Percentiles rank a stretch among this genome's conserved stretches.
phyloP scores from a whole-genome alignment of 2,329 filamentous ascomycete genomes.

The Dryadomyces quercus-mongolicae region DNA sequence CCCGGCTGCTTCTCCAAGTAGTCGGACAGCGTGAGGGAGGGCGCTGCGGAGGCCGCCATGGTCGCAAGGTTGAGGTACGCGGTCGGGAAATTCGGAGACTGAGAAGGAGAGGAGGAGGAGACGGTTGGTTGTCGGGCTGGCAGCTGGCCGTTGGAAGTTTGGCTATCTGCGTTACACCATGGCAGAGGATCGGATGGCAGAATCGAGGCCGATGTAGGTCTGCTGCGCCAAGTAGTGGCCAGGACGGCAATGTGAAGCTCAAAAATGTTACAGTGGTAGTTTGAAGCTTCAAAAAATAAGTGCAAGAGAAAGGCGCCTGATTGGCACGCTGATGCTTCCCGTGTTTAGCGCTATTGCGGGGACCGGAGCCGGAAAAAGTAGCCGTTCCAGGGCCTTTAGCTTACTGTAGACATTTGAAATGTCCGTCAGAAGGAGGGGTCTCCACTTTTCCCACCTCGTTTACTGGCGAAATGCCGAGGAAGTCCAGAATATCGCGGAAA shows the following conservation, averaged over 20 bases:
- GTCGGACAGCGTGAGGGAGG: constrained; percentile 58
- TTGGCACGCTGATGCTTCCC: not conserved
- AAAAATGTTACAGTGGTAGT: not conserved
- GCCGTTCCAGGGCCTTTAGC: not conserved
- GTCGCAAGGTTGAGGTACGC: constrained; percentile 9
- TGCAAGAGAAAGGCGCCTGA: not conserved
- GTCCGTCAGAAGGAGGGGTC: not conserved
- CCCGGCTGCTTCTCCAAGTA: constrained; percentile 88
- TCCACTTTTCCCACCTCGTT: not conserved
- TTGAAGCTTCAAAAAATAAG: not conserved
- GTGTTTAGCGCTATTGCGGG: not conserved
- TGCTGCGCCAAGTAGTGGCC: no score
- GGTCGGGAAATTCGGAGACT: not conserved
- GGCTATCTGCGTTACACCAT: not conserved
- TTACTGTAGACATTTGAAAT: not conserved
- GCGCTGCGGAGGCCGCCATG: constrained; percentile 32
- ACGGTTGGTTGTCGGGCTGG: not conserved
- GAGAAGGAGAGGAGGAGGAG: not conserved
- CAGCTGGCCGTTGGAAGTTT: not conserved
- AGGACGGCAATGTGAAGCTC: not conserved
- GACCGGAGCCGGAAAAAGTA: constrained; percentile 1
- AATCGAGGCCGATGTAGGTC: no score
- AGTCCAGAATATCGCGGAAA: not conserved
- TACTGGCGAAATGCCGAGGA: not conserved
- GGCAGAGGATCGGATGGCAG: not conserved